phyloP scores from a whole-genome alignment of 2,329 filamentous ascomycete genomes.

The Thermomyces lanuginosus region DNA sequence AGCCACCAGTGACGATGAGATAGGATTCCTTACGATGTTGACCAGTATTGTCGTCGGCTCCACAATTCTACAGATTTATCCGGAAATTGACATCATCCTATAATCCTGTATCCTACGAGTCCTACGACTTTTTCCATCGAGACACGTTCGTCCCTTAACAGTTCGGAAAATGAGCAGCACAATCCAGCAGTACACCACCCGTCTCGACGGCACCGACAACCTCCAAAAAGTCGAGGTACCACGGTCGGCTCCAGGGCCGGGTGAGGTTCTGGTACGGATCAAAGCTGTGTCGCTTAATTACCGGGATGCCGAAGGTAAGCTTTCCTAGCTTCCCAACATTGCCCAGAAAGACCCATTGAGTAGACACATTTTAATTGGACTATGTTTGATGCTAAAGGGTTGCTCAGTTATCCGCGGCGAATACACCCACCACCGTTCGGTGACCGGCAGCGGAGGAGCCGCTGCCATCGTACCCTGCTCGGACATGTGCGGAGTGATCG shows the following conservation, averaged over 20 bases:
- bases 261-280: slow-evolving; percentile 39
- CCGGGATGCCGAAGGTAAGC: slow-evolving; percentile 30
- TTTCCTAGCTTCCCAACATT: too few relatives aligned
- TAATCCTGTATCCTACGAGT: too few relatives aligned
- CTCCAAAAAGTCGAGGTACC: slow-evolving; percentile 30
- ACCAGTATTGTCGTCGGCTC: too few relatives aligned
- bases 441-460: slow-evolving; percentile 19
- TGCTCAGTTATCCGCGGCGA: slow-evolving; percentile 44
- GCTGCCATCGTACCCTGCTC: slow-evolving; percentile 50
- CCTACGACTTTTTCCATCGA: too few relatives aligned
- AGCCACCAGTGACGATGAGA: too few relatives aligned
- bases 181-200: slow-evolving; percentile 37
- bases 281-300: slow-evolving; percentile 39
- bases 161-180: too few relatives aligned
- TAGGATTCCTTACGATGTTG: too few relatives aligned
- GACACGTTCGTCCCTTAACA: too few relatives aligned
- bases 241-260: slow-evolving; percentile 33
- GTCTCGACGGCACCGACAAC: slow-evolving; percentile 40
- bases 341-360: too few relatives aligned
- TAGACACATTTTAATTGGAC: neutral
- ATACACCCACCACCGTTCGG: slow-evolving; percentile 48
- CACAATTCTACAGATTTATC: too few relatives aligned
- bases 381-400: neutral
- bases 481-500: slow-evolving; percentile 52
- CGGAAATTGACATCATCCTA: too few relatives aligned